phyloP scores from a whole-genome alignment of 805 yeast genomes.

The Wickerhamiella alocasiicola region DNA sequence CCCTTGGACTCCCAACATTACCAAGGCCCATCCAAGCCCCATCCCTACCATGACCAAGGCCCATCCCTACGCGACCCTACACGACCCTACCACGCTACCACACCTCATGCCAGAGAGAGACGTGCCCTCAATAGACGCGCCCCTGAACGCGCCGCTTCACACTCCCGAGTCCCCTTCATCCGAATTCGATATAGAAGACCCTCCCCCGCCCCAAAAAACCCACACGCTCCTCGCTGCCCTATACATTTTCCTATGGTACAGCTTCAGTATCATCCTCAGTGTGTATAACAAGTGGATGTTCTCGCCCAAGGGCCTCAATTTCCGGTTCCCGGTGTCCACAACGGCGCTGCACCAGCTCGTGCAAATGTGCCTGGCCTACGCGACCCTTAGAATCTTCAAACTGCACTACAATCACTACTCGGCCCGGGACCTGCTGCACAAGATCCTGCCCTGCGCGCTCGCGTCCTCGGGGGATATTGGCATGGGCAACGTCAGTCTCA shows the following conservation, averaged over 20 bases:
- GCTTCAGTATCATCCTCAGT: slow-evolving; percentile 29
- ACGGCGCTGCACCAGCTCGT: slow-evolving; percentile 78
- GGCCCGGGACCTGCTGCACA: slow-evolving; percentile 29
- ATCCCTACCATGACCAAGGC: neutral
- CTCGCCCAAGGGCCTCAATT: slow-evolving; percentile 55
- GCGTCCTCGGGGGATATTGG: slow-evolving; percentile 94
- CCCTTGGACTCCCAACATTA: neutral
- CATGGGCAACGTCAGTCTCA: slow-evolving; percentile 71
- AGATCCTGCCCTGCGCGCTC: slow-evolving; percentile 69
- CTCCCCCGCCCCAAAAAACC: neutral
- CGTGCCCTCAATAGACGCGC: too few relatives aligned
- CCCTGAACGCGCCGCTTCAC: too few relatives aligned
- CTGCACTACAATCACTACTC: slow-evolving; percentile 22
- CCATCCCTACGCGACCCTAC: neutral
- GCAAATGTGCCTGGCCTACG: slow-evolving; percentile 42
- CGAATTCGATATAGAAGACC: neutral
- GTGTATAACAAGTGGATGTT: slow-evolving; percentile 96
- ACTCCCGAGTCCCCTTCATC: too few relatives aligned
- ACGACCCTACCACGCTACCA: neutral
- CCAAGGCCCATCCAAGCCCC: neutral
- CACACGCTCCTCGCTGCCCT: slow-evolving; percentile 12
- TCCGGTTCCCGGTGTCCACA: slow-evolving; percentile 71
- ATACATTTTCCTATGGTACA: slow-evolving; percentile 26
- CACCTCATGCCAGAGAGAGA: slow-evolving; percentile 1
- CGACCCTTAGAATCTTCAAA: slow-evolving; percentile 30